Conservation (phyloP, 2,329 filamentous ascomycete species). For the Massarina eburnea region DNA sequence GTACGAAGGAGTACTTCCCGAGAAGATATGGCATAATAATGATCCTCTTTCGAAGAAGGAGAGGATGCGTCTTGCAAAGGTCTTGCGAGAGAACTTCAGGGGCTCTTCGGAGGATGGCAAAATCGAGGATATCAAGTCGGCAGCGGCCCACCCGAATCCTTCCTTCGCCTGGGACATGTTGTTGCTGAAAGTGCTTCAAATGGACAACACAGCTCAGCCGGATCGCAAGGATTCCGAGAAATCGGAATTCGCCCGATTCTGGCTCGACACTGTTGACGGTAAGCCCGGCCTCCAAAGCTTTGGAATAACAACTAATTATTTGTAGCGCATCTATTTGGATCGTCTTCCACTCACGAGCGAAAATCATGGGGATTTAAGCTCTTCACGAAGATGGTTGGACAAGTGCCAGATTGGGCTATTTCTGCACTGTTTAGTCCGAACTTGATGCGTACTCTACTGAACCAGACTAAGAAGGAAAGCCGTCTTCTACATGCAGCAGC, state of each 20-base stretch:
- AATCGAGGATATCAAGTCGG: constrained; percentile 58
- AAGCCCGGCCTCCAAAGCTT: constrained; percentile 39
- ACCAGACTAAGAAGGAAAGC: constrained; percentile 40
- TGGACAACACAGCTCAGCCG: constrained; percentile 24
- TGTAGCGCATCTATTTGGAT: constrained; percentile 78
- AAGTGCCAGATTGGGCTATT: constrained; percentile 50
- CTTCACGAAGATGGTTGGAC: constrained; percentile 70
- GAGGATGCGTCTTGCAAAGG: constrained; percentile 68
- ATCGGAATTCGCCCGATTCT: constrained; percentile 71
- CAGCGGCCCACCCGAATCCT: constrained; percentile 76
- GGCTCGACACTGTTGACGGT: constrained; percentile 86
- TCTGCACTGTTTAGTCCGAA: constrained; percentile 76
- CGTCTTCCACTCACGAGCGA: constrained; percentile 78
- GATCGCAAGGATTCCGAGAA: constrained; percentile 37
- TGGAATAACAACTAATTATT: constrained; percentile 5
- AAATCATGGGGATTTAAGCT: constrained; percentile 92
- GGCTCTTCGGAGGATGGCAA: constrained; percentile 50
- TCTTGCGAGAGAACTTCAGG: constrained; percentile 74
- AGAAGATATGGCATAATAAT: constrained; percentile 70
- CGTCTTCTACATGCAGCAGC: constrained; percentile 65
- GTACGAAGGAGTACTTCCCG: constrained; percentile 66
- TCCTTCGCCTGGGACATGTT: constrained; percentile 89
- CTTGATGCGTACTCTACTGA: constrained; percentile 60
- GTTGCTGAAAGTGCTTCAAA: constrained; percentile 48
- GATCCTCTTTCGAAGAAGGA: constrained; percentile 74